Evolutionary conservation across 768 basidiomycete species (phyloP).

Genomic region (Lenzites betulinus): DNA sequence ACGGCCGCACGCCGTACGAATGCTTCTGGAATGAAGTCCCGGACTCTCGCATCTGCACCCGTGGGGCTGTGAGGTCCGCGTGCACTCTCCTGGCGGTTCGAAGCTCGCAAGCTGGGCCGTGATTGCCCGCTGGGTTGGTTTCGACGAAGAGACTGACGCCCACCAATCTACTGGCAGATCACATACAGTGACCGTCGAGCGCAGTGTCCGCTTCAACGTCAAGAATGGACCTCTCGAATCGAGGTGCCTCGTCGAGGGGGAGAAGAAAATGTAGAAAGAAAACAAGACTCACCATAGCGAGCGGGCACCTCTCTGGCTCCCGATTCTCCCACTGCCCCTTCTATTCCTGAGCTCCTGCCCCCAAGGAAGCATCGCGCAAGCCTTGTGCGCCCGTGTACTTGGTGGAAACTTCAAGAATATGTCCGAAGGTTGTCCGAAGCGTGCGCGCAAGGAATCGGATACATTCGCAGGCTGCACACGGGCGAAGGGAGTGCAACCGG

Average conservation of each 20-base stretch:
- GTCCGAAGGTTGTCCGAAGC: neutral
- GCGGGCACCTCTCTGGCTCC: neutral
- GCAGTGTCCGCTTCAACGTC: constrained; percentile 24
- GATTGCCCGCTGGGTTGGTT: constrained; percentile 17
- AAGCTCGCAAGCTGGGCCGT: constrained; percentile 12
- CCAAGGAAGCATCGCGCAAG: neutral
- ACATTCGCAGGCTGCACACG: neutral
- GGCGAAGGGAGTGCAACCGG: neutral
- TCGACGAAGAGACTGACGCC: constrained; percentile 27
- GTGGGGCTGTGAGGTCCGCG: constrained; percentile 17
- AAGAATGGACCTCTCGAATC: neutral
- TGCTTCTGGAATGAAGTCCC: constrained; percentile 19
- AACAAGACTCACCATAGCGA: neutral
- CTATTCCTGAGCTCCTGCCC: neutral
- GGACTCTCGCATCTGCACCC: constrained; percentile 18
- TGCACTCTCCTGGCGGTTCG: neutral
- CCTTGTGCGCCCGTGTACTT: neutral
- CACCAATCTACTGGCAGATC: constrained; percentile 39
- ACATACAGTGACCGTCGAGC: constrained; percentile 30
- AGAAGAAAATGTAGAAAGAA: neutral
- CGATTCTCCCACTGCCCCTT: neutral
- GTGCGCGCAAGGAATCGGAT: constrained; percentile 9
- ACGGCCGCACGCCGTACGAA: constrained; percentile 25
- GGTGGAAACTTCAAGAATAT: neutral
- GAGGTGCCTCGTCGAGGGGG: constrained; percentile 19